Conservation (phyloP, 2,329 filamentous ascomycete genomes). For the Aspergillus quadrilineatus region DNA sequence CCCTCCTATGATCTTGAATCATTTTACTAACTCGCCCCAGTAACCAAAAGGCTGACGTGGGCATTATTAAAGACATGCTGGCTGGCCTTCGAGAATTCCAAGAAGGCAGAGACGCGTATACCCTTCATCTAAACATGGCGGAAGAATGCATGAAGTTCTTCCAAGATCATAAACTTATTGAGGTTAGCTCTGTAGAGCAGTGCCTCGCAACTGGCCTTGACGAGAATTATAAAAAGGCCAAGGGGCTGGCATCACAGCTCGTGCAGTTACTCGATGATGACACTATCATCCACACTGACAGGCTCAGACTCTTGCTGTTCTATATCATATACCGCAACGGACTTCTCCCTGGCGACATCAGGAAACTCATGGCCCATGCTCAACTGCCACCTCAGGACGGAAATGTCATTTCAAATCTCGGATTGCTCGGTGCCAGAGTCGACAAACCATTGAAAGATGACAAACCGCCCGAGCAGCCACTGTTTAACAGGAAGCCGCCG, state of each 20-base stretch:
- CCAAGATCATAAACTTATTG: conserved; percentile 76
- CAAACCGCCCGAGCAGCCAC: conserved; percentile 61
- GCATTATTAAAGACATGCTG: conserved; percentile 95
- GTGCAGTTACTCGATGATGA: conserved; percentile 87
- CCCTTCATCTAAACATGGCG: conserved; percentile 92
- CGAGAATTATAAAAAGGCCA: conserved; percentile 87
- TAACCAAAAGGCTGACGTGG: conserved; percentile 71
- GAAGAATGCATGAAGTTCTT: conserved; percentile 97
- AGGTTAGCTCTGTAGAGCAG: conserved; percentile 87
- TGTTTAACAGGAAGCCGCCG: conserved; percentile 69
- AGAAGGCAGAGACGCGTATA: conserved; percentile 92
- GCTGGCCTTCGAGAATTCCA: conserved; percentile 92
- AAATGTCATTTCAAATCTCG: conserved; percentile 70
- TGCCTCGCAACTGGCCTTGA: conserved; percentile 87
- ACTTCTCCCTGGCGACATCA: conserved; percentile 77
- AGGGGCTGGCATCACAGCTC: conserved; percentile 81
- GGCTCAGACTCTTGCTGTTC: conserved; percentile 78
- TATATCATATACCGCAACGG: conserved; percentile 87
- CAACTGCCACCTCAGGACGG: conserved; percentile 72
- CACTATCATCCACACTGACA: conserved; percentile 67
- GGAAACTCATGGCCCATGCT: conserved; percentile 80
- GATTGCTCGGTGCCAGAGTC: conserved; percentile 74
- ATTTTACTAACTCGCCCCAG: conserved; percentile 31
- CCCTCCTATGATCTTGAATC: not conserved
- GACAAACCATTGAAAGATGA: conserved; percentile 74